A percentile compares a stretch with the other conserved stretches of the same genome.
phyloP scores from a whole-genome alignment of 2,329 filamentous ascomycete species.

The Penicillium brasilianum region DNA sequence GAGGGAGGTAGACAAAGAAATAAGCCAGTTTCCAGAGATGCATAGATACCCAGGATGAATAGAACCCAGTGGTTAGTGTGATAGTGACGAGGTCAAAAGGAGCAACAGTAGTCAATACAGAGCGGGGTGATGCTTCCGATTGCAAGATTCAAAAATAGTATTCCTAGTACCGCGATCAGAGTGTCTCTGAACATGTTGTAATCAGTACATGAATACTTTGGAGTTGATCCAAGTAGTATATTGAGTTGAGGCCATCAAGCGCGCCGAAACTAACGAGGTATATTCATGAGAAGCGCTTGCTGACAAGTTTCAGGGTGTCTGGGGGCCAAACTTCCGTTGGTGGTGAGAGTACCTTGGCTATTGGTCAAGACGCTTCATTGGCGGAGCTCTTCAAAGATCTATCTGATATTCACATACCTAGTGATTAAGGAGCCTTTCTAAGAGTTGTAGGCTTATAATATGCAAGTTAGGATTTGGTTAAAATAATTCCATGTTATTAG shows the following conservation, averaged over 20 bases:
- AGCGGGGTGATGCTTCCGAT: neutral
- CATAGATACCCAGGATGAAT: neutral
- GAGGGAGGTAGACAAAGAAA: neutral
- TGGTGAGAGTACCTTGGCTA: neutral
- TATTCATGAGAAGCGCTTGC: too few species aligned
- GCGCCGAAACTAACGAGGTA: too few species aligned
- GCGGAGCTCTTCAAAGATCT: neutral
- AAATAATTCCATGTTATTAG: neutral
- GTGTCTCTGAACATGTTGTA: too few species aligned
- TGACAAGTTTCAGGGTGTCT: too few species aligned
- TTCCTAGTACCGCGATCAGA: too few species aligned
- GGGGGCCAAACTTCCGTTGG: too few species aligned
- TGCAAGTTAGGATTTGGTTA: neutral
- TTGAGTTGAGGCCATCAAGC: too few species aligned
- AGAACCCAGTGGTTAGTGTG: neutral
- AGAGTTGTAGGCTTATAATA: neutral
- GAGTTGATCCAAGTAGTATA: too few species aligned
- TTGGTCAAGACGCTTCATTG: neutral
- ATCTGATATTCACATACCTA: neutral
- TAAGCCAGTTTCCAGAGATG: neutral
- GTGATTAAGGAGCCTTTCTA: neutral
- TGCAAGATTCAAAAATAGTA: neutral
- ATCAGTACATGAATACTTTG: too few species aligned
- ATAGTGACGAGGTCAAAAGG: neutral
- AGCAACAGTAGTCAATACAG: neutral